These are phyloP conservation scores for Puccinia polysora DNA, from an alignment of 1,284 basidiomycete genomes.

Conservation along the genomic window DNA sequence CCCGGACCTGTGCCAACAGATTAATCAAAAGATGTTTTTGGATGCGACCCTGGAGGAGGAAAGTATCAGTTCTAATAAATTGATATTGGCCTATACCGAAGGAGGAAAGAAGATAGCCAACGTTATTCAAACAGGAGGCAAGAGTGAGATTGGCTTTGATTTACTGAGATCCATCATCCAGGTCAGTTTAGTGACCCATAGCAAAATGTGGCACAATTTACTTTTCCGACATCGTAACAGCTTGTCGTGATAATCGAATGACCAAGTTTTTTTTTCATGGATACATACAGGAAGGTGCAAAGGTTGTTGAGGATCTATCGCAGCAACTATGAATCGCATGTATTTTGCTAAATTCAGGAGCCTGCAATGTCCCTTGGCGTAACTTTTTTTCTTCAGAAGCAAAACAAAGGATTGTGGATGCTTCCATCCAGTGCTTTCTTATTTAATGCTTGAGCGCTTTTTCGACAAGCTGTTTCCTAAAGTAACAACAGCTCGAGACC, in stretches of 20 bases:
- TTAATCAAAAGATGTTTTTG: constrained; percentile 35
- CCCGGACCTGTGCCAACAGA: too few relatives aligned
- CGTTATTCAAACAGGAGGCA: constrained; percentile 38
- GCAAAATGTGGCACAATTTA: too few relatives aligned
- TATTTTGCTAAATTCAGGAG: too few relatives aligned
- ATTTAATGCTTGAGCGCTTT: too few relatives aligned
- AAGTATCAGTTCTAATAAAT: constrained; percentile 33
- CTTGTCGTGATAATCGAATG: neutral
- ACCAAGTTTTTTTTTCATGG: neutral
- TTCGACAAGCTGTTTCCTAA: too few relatives aligned
- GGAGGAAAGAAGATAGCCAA: constrained; percentile 35
- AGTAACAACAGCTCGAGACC: too few relatives aligned
- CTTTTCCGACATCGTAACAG: neutral
- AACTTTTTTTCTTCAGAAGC: too few relatives aligned
- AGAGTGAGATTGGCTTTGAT: constrained; percentile 42
- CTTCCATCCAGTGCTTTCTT: too few relatives aligned
- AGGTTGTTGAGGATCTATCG: constrained; percentile 25
- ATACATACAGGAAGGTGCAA: constrained; percentile 25
- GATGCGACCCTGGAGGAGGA: constrained; percentile 42
- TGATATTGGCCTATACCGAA: constrained; percentile 36
- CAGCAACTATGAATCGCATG: too few relatives aligned
- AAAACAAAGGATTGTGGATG: too few relatives aligned
- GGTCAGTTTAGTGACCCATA: constrained; percentile 12
- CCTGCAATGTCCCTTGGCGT: too few relatives aligned
- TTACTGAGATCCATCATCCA: constrained; percentile 26